phyloP scores from a whole-genome alignment of 768 basidiomycete genomes.

The Cystofilobasidium bisporidii region DNA sequence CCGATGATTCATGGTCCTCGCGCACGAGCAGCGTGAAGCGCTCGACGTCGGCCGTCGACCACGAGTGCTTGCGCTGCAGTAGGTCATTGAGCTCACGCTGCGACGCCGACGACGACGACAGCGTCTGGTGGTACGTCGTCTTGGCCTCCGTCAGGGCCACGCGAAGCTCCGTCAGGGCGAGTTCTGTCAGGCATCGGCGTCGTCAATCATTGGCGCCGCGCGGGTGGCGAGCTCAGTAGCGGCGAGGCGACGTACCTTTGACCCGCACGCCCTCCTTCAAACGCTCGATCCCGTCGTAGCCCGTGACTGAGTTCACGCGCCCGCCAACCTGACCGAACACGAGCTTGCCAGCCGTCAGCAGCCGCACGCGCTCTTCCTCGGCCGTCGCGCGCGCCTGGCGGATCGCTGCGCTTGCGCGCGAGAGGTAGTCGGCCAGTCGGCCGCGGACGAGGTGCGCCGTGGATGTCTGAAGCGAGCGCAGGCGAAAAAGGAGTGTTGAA shows the following conservation, averaged over 20 bases:
- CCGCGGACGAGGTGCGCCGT: not conserved
- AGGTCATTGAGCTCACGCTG: conserved; percentile 96
- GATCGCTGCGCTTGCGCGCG: not conserved
- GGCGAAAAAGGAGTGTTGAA: not conserved
- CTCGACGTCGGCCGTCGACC: conserved; percentile 78
- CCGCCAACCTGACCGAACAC: conserved; percentile 48
- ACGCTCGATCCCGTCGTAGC: conserved; percentile 80
- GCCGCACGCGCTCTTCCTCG: not conserved
- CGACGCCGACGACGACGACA: conserved; percentile 66
- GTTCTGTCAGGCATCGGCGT: conserved; percentile 48
- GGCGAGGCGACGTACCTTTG: conserved; percentile 53
- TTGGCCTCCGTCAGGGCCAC: conserved; percentile 64
- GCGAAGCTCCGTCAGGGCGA: conserved; percentile 57
- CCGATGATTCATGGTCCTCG: conserved; percentile 77
- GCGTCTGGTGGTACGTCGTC: conserved; percentile 62
- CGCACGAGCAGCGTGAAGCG: conserved; percentile 83
- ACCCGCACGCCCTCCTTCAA: conserved; percentile 66
- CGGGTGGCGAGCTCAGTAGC: too few species aligned
- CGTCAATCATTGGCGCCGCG: too few species aligned
- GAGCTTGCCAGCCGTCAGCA: not conserved
- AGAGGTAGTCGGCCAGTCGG: not conserved
- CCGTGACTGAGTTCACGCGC: conserved; percentile 76
- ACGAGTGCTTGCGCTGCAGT: conserved; percentile 81
- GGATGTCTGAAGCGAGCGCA: not conserved
- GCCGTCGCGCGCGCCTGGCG: too few species aligned